Evolutionary conservation across 768 basidiomycete species (phyloP), one percentile per base, ranked within the genome.

Genomic region (Galerina sulciceps): DNA sequence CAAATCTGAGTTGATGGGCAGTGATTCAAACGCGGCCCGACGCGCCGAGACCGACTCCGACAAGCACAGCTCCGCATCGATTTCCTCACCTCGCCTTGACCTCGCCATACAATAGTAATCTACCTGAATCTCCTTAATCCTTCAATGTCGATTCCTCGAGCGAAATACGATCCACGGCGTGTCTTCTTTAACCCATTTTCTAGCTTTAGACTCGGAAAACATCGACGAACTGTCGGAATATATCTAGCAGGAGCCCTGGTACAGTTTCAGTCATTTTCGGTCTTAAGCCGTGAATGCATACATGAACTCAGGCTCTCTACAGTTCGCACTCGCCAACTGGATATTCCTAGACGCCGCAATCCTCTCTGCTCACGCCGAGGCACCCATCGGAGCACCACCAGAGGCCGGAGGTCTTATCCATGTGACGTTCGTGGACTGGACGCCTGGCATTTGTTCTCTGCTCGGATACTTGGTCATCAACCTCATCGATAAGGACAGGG

Each of bases 301-400:
- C 22, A 37, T 56, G 36, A 44, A 15, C n/a, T n/a, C n/a, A n/a
- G n/a, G n/a, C 14, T 10, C 2, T 36, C 18, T 53, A n/a, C 10
- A 96, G 96, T 99, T 98, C 73, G 93, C 95, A 0, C 77, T 98
- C 17, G 96, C 94, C 31, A 93, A 92, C 73, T 99, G 96, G 94
- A 83, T 90, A 3, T 95, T 99, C 75, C 78, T 98, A 55, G 96
- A 99, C 67, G 96, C 97, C 13, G 88, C 90, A 18, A 88, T 98
- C 55, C 82, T 94, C 38, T 97, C 95, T 10, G 86, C 91, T 3
- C 93, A 96, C 66, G 93, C 93, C 0, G 85, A 84, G 53, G 76
- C 91, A 1, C 91, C 93, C 3, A 84, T 84, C 62, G 88, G 85
- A 38, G 81, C 87, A 4, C 89, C 90, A 6, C 69, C 68, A 2